phyloP scores from a whole-genome alignment of 768 basidiomycete species.

The Psilocybe azurescens region DNA sequence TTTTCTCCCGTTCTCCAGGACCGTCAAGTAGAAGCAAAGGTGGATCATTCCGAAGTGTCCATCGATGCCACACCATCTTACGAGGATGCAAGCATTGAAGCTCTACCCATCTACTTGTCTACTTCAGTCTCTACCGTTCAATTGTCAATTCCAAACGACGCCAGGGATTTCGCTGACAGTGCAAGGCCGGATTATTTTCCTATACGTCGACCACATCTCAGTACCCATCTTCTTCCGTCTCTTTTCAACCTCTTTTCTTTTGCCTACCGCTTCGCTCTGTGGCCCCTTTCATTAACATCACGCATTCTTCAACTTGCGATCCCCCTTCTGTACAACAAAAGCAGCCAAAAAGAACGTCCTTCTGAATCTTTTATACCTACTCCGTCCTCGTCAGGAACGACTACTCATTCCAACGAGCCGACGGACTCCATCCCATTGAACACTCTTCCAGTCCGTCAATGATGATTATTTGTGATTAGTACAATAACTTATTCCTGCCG shows the following conservation, averaged over 20 bases:
- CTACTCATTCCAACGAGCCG: slow-evolving; percentile 16
- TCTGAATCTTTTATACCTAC: slow-evolving; percentile 7
- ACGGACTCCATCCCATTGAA: slow-evolving; percentile 41
- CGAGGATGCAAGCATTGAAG: slow-evolving; percentile 54
- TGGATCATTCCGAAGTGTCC: slow-evolving; percentile 33
- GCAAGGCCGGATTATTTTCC: slow-evolving; percentile 19
- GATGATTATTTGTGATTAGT: slow-evolving; percentile 45
- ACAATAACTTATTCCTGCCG: slow-evolving; percentile 42
- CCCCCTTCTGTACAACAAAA: slow-evolving; percentile 27
- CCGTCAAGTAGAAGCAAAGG: slow-evolving; percentile 38
- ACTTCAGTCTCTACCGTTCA: slow-evolving; percentile 48
- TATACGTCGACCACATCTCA: slow-evolving; percentile 22
- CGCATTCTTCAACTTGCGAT: slow-evolving; percentile 37
- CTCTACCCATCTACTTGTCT: slow-evolving; percentile 51
- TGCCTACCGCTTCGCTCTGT: slow-evolving; percentile 51
- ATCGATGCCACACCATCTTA: slow-evolving; percentile 58
- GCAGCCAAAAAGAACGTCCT: slow-evolving; percentile 21
- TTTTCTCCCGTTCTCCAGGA: slow-evolving; percentile 38
- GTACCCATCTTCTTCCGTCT: slow-evolving; percentile 42
- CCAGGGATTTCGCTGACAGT: slow-evolving; percentile 9
- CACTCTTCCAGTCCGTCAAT: slow-evolving; percentile 52
- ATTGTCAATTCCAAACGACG: slow-evolving; percentile 11
- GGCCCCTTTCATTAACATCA: slow-evolving; percentile 56
- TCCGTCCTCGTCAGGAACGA: slow-evolving; percentile 6
- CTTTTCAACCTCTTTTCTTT: slow-evolving; percentile 50